Base-by-base conservation (phyloP, 345 rosid species). In the Nasturtium officinale region DNA sequence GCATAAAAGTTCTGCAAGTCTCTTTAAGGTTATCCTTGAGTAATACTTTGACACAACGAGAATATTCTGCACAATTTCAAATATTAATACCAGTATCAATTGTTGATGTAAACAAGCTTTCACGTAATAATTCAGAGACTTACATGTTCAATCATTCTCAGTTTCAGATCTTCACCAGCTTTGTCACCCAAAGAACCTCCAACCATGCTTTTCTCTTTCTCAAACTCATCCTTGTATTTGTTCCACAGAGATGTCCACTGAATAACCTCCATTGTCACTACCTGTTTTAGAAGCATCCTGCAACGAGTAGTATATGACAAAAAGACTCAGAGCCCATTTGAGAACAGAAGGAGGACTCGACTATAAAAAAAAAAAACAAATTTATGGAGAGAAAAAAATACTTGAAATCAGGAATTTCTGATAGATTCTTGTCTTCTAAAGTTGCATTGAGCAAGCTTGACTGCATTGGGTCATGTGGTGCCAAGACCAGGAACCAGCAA, bases 221-320 rank as follows among this genome's bases (percentile, higher is more conserved):
- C 97, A 78, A 96, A 96, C 75, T 96, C 99, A 62, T 83, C 91
- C 75, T 86, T 80, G 79, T 85, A 92, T 23, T 81, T 70, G 84
- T 79, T 85, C 99, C 98, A 96, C 58, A 96, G 94, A 59, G 94
- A 79, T 50, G 96, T 96, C 99, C 99, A 92, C 54, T 84, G 96
- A 72, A 96, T 84, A 73, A 96, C 98, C 86, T 96, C 99, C 98
- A 92, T 89, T 35, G 98, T 92, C 61, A 96, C 96, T 78, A 96
- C 78, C 75, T 91, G 96, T 73, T 91, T 91, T 77, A 91, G 79
- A 45, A 91, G 85, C 85, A 87, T 63, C 85, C 99, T 90, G 73
- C 12, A 33, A 64, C 33, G 26, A 17, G 29, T 30, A 37, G 16
- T 15, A 59, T 37, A 48, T 8, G 46, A 16, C 33, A 58, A 9